These are phyloP conservation scores for Pelargonium fulgidum DNA, from an alignment of 441 rosid genomes.

Conservation along the genomic window DNA sequence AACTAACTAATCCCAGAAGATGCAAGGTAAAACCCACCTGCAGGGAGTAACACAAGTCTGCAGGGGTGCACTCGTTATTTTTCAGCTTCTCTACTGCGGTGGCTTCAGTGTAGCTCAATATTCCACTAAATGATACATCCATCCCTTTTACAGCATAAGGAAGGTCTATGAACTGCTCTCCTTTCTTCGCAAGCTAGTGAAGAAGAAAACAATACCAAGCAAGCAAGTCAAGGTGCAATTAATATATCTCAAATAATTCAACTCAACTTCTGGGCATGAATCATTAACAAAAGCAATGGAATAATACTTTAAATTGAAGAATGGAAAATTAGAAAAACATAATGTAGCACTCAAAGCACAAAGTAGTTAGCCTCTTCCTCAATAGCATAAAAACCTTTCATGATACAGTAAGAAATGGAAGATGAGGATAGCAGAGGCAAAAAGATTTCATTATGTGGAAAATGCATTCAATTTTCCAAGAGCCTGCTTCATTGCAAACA, in stretches of 20 bases:
- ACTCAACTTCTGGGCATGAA: conserved; percentile 9
- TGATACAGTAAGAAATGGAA: not conserved
- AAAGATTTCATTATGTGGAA: not conserved
- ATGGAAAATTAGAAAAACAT: not conserved
- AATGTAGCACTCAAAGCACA: not conserved
- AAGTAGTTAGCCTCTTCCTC: not conserved
- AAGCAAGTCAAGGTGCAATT: conserved; percentile 4
- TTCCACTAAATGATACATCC: conserved; percentile 95
- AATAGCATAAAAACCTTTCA: too few species aligned
- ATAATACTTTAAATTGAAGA: not conserved
- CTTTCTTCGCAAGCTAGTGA: conserved; percentile 86
- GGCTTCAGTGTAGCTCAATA: conserved; percentile 80
- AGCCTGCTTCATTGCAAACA: not conserved
- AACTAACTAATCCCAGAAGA: not conserved
- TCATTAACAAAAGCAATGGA: not conserved
- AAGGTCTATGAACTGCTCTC: conserved; percentile 74
- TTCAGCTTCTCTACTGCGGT: conserved; percentile 75
- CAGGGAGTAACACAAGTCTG: conserved; percentile 87
- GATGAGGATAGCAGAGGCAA: not conserved
- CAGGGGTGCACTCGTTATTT: conserved; percentile 78
- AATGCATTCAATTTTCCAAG: not conserved
- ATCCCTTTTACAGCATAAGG: conserved; percentile 93
- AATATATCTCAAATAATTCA: not conserved
- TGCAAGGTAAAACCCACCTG: conserved; percentile 43
- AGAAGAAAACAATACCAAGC: conserved; percentile 15